Base-by-base conservation (phyloP, 805 yeast genomes). In the Tetrapisispora phaffii region DNA sequence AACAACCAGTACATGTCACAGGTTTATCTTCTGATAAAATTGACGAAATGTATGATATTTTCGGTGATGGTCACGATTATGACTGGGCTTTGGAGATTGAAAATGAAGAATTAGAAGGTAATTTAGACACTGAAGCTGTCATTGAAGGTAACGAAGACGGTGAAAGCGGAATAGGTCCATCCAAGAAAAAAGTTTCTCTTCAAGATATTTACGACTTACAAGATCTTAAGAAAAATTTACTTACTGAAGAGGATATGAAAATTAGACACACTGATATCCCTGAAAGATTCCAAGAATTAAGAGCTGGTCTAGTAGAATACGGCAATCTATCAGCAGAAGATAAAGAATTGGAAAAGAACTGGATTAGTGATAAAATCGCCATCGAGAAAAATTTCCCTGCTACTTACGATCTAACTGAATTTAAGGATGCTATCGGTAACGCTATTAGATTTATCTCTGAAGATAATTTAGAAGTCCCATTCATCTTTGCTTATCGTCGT, bases 21-120 rank as follows among this genome's bases (percentile, higher is more conserved):
- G 76, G 74, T 36, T 68, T 84, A 36, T 96, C 93, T 55, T 82
- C 93, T 45, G 97, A 93, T 56, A 85, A 86, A 61, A 76, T 90
- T 51, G 93, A 87, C 58, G 97, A 90, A 64, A 76, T 93, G 59
- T 88, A 80, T 58, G 98, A 93, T 62, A 86, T 93, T 13, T 93
- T 93, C 61, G 98, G 98, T 52, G 94, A 88, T 63, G 98, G 98
- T 42, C 88, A 81, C 51, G 97, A 90, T 59, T 93, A 93, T 65
- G 96, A 86, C 46, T 93, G 98, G 97, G 98, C 98, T 12, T 71
- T 93, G 45, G 96, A 87, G 58, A 60, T 87, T 62, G 69, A 70
- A 41, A 75, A 73, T 54, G 80, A 77, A 44, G 70, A 65, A 32
- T 65, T 62, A 34, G 68, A 66, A 47, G 70, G 64, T 31, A 70